Evolutionary conservation across 176 grass and related monocot genomes (phyloP).

Genomic region (Lolium perenne): DNA sequence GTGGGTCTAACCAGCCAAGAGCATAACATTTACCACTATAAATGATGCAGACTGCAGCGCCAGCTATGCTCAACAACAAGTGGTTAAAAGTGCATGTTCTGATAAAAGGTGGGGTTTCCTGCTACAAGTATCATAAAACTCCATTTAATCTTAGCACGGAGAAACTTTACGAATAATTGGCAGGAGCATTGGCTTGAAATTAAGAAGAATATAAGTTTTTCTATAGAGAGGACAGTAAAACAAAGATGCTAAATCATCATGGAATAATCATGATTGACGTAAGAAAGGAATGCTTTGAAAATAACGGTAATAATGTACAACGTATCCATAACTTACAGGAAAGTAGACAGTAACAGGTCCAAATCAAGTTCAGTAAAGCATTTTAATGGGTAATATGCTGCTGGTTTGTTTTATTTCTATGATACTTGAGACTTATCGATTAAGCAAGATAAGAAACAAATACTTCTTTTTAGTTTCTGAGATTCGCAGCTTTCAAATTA

Average conservation of each 20-base stretch:
- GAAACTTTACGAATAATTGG: background rate
- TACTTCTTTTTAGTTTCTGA: background rate
- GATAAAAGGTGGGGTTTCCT: background rate
- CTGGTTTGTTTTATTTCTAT: background rate
- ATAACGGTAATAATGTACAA: background rate
- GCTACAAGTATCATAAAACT: background rate
- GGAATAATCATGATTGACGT: background rate
- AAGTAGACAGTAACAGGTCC: background rate
- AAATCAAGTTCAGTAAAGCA: no score
- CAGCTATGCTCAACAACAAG: background rate
- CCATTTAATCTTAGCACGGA: background rate
- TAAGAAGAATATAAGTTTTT: background rate
- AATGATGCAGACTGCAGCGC: no score
- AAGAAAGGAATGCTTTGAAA: background rate
- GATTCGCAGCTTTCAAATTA: background rate
- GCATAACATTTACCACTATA: background rate
- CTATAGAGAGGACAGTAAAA: background rate
- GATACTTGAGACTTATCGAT: background rate
- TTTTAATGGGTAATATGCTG: background rate
- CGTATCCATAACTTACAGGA: background rate
- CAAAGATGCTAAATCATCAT: background rate
- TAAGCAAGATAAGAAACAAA: background rate
- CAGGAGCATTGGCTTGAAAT: background rate
- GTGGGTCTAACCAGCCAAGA: background rate
- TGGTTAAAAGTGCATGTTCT: background rate